Base-by-base conservation (phyloP, 805 yeast genomes). In the Candida cerambycidarum region DNA sequence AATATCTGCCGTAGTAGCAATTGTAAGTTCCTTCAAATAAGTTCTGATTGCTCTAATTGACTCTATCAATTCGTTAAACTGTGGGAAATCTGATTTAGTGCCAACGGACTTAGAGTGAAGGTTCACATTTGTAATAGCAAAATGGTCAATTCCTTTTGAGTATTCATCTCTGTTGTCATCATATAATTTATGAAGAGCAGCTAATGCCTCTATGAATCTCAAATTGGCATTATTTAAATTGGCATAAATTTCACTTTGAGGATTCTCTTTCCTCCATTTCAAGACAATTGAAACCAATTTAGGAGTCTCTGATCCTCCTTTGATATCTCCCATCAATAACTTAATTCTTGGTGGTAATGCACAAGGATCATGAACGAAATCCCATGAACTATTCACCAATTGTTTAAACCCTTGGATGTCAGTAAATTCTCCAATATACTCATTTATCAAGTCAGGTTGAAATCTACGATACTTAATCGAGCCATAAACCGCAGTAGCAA, bases 241-340 rank as follows among this genome's bases (percentile, higher is more conserved):
- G 0, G 59, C 55, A 70, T 86, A 93, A 0, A 89, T 54, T 12
- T 60, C 52, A 30, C 69, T 67, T 4, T 72, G 76, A 1, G 82
- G 80, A 32, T 79, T 59, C 1, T 56, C 58, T 32, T 67, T 64
- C 44, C 77, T 72, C 99, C 99, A 93, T 15, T 63, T 57, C 39
- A 80, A 69, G 1, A 93, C 93, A 52, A 76, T 78, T 0, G 84
- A 71, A 1, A 93, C 98, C 59, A 93, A 70, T 51, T 85, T 86
- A 0, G 98, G 97, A 0, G 99, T 93, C 57, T 89, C 95, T 0
- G 97, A 88, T 0, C 99, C 99, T 12, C 87, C 90, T 14, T 79
- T 70, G 14, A 93, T 86, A 62, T 93, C 99, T 10, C 99, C 99
- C 96, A 93, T 88, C 2, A 93, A 59, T 37, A 93, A 58, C 42